Base-by-base conservation (phyloP, 495 filamentous ascomycete species). In the Neurospora tetraspora region DNA sequence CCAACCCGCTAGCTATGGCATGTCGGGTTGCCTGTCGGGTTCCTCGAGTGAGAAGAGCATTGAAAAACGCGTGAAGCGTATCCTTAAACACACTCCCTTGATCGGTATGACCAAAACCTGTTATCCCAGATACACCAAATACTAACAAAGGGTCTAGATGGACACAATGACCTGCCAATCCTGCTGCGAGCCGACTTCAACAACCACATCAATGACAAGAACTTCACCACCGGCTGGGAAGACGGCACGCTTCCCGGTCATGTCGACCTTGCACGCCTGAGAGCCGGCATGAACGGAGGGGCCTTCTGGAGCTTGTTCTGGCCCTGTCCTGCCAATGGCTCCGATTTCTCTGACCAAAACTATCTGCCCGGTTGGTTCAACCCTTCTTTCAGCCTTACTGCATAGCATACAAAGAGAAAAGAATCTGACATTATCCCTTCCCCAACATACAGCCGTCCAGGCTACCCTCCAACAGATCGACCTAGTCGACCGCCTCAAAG, bases 281-380 rank as follows among this genome's bases (percentile, higher is more conserved):
- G 85, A 40, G 73, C 82, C 27, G 90, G 91, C 3, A 81, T 84
- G 71, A 85, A 88, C 68, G 91, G 91, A 71, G 92, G 94, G 36
- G 89, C 92, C 9, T 98, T 99, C 79, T 99, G 96, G 96, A 94
- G 91, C 80, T 93, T 94, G 18, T 98, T 86, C 77, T 88, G 92
- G 31, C 87, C 86, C 0, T 98, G 95, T 79, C 93, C 95, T 0
- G 77, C 78, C n/a, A 86, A 94, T 72, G 85, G 87, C 53, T 83
- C 81, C 1, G 89, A 97, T 80, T 94, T 92, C 74, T 91, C 91
- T 0, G 88, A 93, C 76, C 86, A 85, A 65, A 92, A 89, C 74
- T 97, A 97, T 73, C 78, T 80, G 31, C 47, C 80, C 37, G 83
- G 83, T 84, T 71, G 74, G 78, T 73, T 14, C 37, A 43, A 59